Evolutionary conservation across 768 basidiomycete species (phyloP), one percentile per base, ranked within the genome.

Genomic region (Naganishia vaughanmartiniae): DNA sequence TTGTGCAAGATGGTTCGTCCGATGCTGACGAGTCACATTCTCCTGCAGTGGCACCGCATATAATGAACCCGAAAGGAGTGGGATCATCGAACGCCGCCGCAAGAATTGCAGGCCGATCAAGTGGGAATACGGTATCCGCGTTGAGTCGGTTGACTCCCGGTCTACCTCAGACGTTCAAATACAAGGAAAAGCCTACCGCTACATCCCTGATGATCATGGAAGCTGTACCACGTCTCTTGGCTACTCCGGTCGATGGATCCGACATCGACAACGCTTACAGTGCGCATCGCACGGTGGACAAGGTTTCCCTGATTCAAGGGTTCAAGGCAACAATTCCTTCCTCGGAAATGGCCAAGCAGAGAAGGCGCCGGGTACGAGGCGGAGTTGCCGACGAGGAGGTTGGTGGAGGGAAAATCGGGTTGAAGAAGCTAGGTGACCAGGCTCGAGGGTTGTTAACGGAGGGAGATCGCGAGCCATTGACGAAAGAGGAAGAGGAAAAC

Each of bases 311-410:
- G 39, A 83, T 96, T 51, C 87, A 89, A 54, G 95, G 95, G 0
- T 98, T 97, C 81, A 90, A 91, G 76, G 95, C 95, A 21, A 97
- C 95, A 1, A 90, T 96, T 53, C 95, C 95, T 15, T 90, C 90
- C 77, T 87, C 93, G 46, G 90, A 92, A 74, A 86, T 88, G 77
- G 85, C 91, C 66, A 88, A 90, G 72, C 84, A 87, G 17, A 84
- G 93, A 71, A 82, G 93, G 73, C 82, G 92, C 70, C 89, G 91
- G 79, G 87, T 90, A 81, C 85, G 93, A 54, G 80, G 80, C 34
- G 80, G 77, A 11, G 55, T 80, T 26, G 80, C 77, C 17, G 80
- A 80, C 63, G 77, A 76, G 45, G 80, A 79, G 46, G 55, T 80
- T 9, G 89, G 92, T 3, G 86, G 88, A 15, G 89, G 88, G 33